Evolutionary conservation across 1,284 basidiomycete species (phyloP).

Genomic region (Golubevia pallescens): DNA sequence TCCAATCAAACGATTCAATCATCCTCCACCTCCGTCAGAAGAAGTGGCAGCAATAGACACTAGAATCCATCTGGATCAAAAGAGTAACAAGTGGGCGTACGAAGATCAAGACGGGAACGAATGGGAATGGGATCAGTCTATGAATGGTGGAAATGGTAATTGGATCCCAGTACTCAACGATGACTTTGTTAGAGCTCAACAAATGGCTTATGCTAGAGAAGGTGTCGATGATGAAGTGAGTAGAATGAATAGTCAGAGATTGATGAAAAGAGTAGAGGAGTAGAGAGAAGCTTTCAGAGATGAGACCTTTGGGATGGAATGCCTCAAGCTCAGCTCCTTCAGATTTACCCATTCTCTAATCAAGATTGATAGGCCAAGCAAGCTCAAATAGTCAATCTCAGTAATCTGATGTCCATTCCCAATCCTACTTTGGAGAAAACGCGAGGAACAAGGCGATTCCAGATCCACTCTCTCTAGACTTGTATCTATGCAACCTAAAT

Average conservation of each 20-base stretch:
- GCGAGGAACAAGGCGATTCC: too few relatives aligned
- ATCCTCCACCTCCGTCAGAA: slow-evolving; percentile 10
- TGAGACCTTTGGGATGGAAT: too few relatives aligned
- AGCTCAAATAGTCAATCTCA: too few relatives aligned
- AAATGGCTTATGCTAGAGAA: slow-evolving; percentile 33
- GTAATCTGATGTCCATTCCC: too few relatives aligned
- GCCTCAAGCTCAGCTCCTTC: too few relatives aligned
- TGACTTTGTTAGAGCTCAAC: slow-evolving; percentile 24
- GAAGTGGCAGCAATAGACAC: slow-evolving; percentile 15
- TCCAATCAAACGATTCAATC: slow-evolving; percentile 5
- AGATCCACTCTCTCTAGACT: too few relatives aligned
- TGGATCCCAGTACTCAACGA: slow-evolving; percentile 11
- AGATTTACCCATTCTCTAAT: too few relatives aligned
- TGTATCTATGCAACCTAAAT: too few relatives aligned
- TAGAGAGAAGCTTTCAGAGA: too few relatives aligned
- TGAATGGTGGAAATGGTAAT: slow-evolving; percentile 16
- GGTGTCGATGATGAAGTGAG: slow-evolving; percentile 42
- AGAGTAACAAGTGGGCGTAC: slow-evolving; percentile 39
- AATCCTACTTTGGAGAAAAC: too few relatives aligned
- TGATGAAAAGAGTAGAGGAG: slow-evolving; percentile 4
- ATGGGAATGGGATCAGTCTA: slow-evolving; percentile 46
- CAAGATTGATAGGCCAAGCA: too few relatives aligned
- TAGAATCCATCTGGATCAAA: slow-evolving; percentile 43
- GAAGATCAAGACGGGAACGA: slow-evolving; percentile 43
- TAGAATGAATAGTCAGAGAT: background rate